Evolutionary conservation across 2,329 filamentous ascomycete genomes (phyloP).

Genomic region (Alternaria hordeiaustralica): DNA sequence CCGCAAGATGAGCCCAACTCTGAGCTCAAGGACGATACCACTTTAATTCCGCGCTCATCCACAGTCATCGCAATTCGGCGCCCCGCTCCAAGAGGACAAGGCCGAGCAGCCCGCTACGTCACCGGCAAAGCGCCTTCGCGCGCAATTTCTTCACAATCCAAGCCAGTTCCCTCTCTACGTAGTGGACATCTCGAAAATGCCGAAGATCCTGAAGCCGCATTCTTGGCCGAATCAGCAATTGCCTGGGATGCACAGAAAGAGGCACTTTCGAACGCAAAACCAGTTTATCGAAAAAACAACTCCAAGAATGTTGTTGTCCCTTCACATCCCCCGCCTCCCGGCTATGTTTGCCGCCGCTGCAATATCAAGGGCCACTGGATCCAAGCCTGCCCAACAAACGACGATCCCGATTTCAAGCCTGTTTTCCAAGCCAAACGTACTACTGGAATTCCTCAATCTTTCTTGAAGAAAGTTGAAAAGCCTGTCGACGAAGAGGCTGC

Average conservation of each 20-base stretch:
- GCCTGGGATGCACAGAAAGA: slow-evolving; percentile 95
- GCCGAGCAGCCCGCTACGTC: slow-evolving; percentile 91
- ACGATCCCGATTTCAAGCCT: slow-evolving; percentile 94
- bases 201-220: slow-evolving; percentile 90
- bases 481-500: slow-evolving; percentile 83
- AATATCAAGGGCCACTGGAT: slow-evolving; percentile 99
- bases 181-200: slow-evolving; percentile 7
- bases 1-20: slow-evolving; percentile 84
- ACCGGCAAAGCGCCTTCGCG: slow-evolving; percentile 77
- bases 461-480: slow-evolving; percentile 95
- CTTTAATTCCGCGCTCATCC: slow-evolving; percentile 94
- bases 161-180: too few relatives aligned
- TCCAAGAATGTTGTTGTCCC: slow-evolving; percentile 78
- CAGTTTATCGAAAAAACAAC: slow-evolving; percentile 46
- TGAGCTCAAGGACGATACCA: slow-evolving; percentile 97
- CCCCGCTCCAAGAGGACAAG: slow-evolving; percentile 85
- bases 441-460: slow-evolving; percentile 93
- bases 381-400: slow-evolving; percentile 96
- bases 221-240: slow-evolving; percentile 87
- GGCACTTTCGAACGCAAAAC: slow-evolving; percentile 76
- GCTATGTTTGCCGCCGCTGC: slow-evolving; percentile 96
- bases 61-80: slow-evolving; percentile 88
- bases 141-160: too few relatives aligned
- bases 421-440: slow-evolving; percentile 93
- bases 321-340: slow-evolving; percentile 89